These are phyloP conservation scores for Yamadazyma oceani DNA, from an alignment of 1,139 yeast genomes.

Conservation along the genomic window DNA sequence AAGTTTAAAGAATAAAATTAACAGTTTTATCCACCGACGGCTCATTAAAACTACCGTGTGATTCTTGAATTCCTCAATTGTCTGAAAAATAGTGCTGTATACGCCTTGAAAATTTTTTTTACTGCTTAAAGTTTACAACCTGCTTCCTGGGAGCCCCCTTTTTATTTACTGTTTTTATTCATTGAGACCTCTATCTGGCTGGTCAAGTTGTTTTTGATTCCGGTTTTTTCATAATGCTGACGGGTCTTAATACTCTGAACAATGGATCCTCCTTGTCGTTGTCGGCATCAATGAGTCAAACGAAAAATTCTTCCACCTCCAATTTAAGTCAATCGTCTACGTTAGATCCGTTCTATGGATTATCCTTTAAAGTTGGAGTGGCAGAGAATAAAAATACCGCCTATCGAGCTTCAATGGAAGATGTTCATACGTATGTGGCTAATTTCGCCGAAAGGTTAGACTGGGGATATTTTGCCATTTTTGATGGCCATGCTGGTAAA, in stretches of 20 bases:
- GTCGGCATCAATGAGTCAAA: slow-evolving; percentile 10
- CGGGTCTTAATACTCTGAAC: slow-evolving; percentile 3
- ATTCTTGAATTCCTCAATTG: too few species aligned
- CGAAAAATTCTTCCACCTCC: slow-evolving; percentile 17
- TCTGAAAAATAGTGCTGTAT: too few species aligned
- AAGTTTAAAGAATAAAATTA: too few species aligned
- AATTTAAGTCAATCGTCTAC: slow-evolving; percentile 13
- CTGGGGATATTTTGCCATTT: slow-evolving; percentile 94
- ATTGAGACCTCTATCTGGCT: too few species aligned
- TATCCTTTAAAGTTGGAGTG: slow-evolving; percentile 79
- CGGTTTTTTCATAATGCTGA: too few species aligned
- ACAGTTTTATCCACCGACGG: too few species aligned
- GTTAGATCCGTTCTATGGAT: slow-evolving; percentile 45
- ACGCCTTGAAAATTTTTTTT: too few species aligned
- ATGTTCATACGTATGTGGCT: slow-evolving; percentile 90
- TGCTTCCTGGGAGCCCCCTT: too few species aligned
- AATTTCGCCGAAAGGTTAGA: slow-evolving; percentile 87
- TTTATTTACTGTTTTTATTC: too few species aligned
- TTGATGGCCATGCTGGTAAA: slow-evolving; percentile 98
- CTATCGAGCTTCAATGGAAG: slow-evolving; percentile 92
- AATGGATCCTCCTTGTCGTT: slow-evolving; percentile 17
- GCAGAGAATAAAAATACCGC: slow-evolving; percentile 83
- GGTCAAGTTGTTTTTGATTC: too few species aligned
- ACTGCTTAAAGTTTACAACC: too few species aligned
- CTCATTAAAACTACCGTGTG: too few species aligned